Base-by-base conservation (phyloP, 805 yeast species). In the Pichia occidentalis region DNA sequence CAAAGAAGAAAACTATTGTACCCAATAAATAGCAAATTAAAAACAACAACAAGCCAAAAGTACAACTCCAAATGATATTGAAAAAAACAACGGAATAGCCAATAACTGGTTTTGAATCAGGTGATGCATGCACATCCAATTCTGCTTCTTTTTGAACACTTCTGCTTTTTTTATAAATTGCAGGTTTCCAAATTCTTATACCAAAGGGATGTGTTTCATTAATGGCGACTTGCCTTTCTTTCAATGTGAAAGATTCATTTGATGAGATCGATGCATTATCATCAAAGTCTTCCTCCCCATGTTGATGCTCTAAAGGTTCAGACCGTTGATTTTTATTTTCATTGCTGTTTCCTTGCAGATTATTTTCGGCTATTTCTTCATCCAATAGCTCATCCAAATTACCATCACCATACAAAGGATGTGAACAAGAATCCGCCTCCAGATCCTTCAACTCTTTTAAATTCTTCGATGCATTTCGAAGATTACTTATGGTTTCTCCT, bases 171-270 rank as follows among this genome's bases (percentile, higher is more conserved):
- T 92, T 92, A 63, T 92, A 92, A 39, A 92, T 66, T 2, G 97
- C 96, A 1, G 98, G 98, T 55, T 92, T 92, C 98, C 98, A 92
- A 51, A 92, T 85, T 59, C 95, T 81, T 32, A 92, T 90, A 70
- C 98, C 98, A 53, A 92, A 92, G 1, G 98, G 98, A 65, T 92
- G 98, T 4, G 97, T 87, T 36, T 84, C 79, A 56, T 92, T 92
- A 56, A 92, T 92, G 12, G 98, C 98, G 50, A 85, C 88, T 60
- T 92, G 98, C 47, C 97, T 77, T 49, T 88, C 95, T 43, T 92
- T 70, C 38, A 90, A 68, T 4, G 95, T 92, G 56, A 84, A 80
- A 5, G 95, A 82, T 58, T 90, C 97, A 20, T 75, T 56, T 0
- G 95, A 77, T 1, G 71, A 56, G 2, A 56, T 40, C 5, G 73